A percentile compares a stretch with the other conserved stretches of the same genome.
Evolutionary conservation across 169 alveolate genomes (phyloP).

Genomic region (Plasmodium vivax): DNA sequence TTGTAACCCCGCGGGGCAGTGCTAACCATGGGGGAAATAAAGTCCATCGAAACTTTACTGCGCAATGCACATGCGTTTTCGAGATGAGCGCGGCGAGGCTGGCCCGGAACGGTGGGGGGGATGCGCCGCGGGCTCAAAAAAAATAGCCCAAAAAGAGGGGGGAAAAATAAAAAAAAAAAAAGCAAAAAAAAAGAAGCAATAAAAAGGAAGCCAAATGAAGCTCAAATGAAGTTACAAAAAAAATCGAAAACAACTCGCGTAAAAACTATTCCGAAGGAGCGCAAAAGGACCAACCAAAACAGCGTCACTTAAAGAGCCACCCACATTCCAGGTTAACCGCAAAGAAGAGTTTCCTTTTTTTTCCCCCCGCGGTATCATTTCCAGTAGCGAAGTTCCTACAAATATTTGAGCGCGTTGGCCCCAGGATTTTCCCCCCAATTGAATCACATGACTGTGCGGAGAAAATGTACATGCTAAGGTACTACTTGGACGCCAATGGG

Average conservation of each 20-base stretch:
- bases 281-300: not conserved
- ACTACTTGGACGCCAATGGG: constrained; percentile 77
- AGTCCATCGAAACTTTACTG: not conserved
- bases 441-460: not conserved
- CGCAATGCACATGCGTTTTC: not conserved
- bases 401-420: not conserved
- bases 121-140: not conserved
- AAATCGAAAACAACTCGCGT: not conserved
- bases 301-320: not conserved
- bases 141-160: not conserved
- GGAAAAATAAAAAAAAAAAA: not conserved
- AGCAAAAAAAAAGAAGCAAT: not conserved
- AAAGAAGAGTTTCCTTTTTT: not conserved
- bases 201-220: not conserved
- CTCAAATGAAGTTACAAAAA: not conserved
- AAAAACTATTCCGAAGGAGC: not conserved
- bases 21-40: not conserved
- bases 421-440: not conserved
- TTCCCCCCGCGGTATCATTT: not conserved
- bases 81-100: not conserved
- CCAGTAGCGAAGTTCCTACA: not conserved
- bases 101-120: not conserved
- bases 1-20: not conserved
- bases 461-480: constrained; percentile 73
- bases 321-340: not conserved